These are phyloP conservation scores for Delphinella strobiligena DNA, from an alignment of 2,329 filamentous ascomycete species.

Conservation along the genomic window DNA sequence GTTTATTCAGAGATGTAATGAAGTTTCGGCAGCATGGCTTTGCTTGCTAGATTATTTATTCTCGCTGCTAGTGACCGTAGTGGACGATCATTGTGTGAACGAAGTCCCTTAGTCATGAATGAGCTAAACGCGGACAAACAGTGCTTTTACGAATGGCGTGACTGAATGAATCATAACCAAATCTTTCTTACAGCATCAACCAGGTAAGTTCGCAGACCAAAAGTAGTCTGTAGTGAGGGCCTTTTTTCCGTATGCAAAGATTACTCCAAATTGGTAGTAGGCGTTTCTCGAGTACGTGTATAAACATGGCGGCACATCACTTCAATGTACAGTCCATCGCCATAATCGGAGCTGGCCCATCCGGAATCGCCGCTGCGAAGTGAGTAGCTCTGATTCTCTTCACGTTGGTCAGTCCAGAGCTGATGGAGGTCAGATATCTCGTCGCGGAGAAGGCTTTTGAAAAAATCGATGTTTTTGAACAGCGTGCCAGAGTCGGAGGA, in stretches of 20 bases:
- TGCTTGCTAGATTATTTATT: too few species aligned
- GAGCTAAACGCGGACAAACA: too few species aligned
- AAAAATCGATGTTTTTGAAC: slow-evolving; percentile 68
- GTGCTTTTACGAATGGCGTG: too few species aligned
- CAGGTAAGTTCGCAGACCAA: neutral
- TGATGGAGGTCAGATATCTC: slow-evolving; percentile 44
- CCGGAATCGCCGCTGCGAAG: slow-evolving; percentile 68
- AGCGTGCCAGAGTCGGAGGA: slow-evolving; percentile 64
- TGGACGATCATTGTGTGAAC: too few species aligned
- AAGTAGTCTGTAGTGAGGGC: neutral
- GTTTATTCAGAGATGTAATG: too few species aligned
- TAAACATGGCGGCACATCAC: slow-evolving; percentile 8
- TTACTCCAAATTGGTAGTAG: neutral
- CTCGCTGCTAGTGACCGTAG: too few species aligned
- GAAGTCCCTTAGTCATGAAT: too few species aligned
- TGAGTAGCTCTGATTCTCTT: slow-evolving; percentile 15
- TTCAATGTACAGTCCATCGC: slow-evolving; percentile 49
- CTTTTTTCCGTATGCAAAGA: neutral
- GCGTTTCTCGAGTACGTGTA: neutral
- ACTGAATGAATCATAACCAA: too few species aligned
- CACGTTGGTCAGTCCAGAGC: neutral
- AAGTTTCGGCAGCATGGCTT: too few species aligned
- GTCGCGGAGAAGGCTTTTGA: slow-evolving; percentile 58
- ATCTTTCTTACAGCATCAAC: neutral
- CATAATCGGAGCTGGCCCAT: slow-evolving; percentile 72